Evolutionary conservation across 1,139 yeast species (phyloP).

Genomic region (Yamadazyma songkhlaensis): DNA sequence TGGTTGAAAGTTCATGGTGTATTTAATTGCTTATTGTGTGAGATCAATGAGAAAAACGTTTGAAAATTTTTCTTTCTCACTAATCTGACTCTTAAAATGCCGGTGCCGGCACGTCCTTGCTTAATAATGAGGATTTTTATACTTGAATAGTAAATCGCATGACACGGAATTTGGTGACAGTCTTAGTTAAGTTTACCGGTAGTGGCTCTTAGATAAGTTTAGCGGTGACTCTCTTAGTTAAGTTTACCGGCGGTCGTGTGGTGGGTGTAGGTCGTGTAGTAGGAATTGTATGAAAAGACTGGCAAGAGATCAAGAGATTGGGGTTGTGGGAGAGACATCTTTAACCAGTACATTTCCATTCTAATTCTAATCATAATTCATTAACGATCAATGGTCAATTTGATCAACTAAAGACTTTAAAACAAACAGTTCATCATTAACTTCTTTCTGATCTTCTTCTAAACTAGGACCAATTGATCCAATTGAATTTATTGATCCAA

Average conservation of each 20-base stretch:
- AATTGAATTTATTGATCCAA: neutral
- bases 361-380: slow-evolving; percentile 7
- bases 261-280: too few relatives aligned
- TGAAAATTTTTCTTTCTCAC: slow-evolving; percentile 3
- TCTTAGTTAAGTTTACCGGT: too few relatives aligned
- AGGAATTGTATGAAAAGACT: too few relatives aligned
- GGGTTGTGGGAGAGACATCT: too few relatives aligned
- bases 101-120: neutral
- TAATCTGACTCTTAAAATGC: neutral
- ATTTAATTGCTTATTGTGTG: neutral
- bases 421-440: slow-evolving; percentile 33
- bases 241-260: too few relatives aligned
- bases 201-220: too few relatives aligned
- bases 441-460: slow-evolving; percentile 7
- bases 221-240: too few relatives aligned
- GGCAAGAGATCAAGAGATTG: neutral
- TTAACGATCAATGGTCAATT: slow-evolving; percentile 37
- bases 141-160: too few relatives aligned
- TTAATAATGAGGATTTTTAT: neutral
- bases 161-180: too few relatives aligned
- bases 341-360: slow-evolving; percentile 1
- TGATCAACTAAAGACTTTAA: slow-evolving; percentile 45
- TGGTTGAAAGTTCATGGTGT: slow-evolving; percentile 41
- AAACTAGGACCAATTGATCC: neutral
- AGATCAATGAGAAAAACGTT: neutral